Percentiles rank a stretch among this genome's conserved stretches.
phyloP scores from a whole-genome alignment of 2,329 filamentous ascomycete genomes.

The Aspergillus texensis region DNA sequence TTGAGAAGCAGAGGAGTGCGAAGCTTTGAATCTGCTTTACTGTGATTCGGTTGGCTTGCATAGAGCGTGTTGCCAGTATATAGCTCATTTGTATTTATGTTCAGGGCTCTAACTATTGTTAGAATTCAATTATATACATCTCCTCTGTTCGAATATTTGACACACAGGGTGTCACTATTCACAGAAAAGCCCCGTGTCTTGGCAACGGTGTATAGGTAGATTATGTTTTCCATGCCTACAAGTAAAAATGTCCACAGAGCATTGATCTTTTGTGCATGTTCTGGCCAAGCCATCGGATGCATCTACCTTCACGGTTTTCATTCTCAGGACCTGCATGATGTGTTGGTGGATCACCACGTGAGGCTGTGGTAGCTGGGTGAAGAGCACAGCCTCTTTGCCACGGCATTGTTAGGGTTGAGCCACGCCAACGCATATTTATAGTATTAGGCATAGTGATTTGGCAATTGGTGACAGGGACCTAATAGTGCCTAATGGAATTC shows the following conservation, averaged over 20 bases:
- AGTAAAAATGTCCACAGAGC: too few relatives aligned
- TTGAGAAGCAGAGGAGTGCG: conserved; percentile 47
- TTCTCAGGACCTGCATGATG: background rate
- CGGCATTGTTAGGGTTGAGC: background rate
- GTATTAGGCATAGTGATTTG: conserved; percentile 2
- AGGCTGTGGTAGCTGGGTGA: background rate
- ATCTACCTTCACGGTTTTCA: too few relatives aligned
- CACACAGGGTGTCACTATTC: background rate
- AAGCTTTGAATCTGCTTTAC: conserved; percentile 28
- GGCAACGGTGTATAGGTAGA: too few relatives aligned
- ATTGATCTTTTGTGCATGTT: too few relatives aligned
- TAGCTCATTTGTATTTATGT: background rate
- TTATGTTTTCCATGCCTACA: too few relatives aligned
- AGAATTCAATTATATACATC: background rate
- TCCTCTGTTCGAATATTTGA: background rate
- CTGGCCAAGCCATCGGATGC: too few relatives aligned
- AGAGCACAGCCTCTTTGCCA: background rate
- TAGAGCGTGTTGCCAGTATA: background rate
- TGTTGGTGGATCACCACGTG: background rate
- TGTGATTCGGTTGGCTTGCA: background rate
- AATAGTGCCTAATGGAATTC: background rate
- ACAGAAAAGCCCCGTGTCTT: too few relatives aligned
- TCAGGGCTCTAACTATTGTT: background rate
- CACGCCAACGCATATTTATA: conserved; percentile 3
- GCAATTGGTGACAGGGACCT: conserved; percentile 1